Base-by-base conservation (phyloP, 176 grass and related monocot species). In the Poa pratensis region DNA sequence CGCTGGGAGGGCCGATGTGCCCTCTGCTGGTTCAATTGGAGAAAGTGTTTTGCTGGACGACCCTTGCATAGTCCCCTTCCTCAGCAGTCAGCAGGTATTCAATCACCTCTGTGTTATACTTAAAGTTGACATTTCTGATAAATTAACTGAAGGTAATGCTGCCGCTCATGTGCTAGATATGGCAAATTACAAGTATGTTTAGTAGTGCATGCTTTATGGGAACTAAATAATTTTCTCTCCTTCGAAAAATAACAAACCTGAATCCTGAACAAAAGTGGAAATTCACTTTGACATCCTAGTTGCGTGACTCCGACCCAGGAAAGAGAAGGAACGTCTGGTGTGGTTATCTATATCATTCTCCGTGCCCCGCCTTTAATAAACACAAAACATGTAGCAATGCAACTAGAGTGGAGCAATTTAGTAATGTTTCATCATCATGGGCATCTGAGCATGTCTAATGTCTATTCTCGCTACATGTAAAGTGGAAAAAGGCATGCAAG, bases 21-120 rank as follows among this genome's bases (percentile, higher is more conserved):
- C 22, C 58, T 60, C 58, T 60, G 22, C 58, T 60, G 58, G 58
- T 60, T 22, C 22, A 60, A 60, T 20, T 24, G 58, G 52, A 60
- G 9, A 60, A 24, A 60, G 10, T 13, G 57, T 60, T 24, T 23
- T 60, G 58, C 58, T 60, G 55, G 55, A 59, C 22, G 58, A 59
- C 9, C 9, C 55, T 23, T 3, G 55, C n/a, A 59, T 7, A 60
- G 22, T 12, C 3, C 22, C 22, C 9, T 60, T 13, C 22, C 58
- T 60, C 58, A 39, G 58, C 58, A 60, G 58, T 60, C 58, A 39
- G 58, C 58, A 60, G 58, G 58, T 60, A 60, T 26, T 60, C 22
- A 60, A 60, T 22, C 58, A 60, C 23, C 37, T 60, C 22, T 60
- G 58, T 59, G 55, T 24, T 60, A 60, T 26, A 39, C 6, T n/a